These are phyloP conservation scores for Conidiobolus incongruus DNA, from an alignment of 371 early-diverging fungal species.

Conservation along the genomic window DNA sequence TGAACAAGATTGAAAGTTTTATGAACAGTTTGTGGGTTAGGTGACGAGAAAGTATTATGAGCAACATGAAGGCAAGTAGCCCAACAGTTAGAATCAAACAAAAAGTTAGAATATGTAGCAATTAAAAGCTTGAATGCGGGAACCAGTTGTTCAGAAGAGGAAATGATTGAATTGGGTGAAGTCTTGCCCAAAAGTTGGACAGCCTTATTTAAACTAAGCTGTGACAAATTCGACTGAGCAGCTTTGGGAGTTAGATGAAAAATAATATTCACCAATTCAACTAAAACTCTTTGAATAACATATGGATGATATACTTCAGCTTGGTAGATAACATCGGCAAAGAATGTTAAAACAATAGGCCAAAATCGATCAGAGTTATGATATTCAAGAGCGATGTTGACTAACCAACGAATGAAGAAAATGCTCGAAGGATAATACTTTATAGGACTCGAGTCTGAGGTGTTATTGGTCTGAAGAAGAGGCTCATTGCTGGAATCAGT, in stretches of 20 bases:
- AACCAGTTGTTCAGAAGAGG: too few species aligned
- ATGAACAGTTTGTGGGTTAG: neutral
- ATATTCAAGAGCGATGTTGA: neutral
- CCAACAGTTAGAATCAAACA: too few species aligned
- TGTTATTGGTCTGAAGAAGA: too few species aligned
- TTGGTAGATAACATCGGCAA: slow-evolving; percentile 3
- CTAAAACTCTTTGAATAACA: neutral
- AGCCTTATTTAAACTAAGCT: too few species aligned
- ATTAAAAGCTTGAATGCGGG: too few species aligned
- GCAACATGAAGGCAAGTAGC: neutral
- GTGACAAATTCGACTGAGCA: too few species aligned
- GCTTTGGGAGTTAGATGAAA: too few species aligned
- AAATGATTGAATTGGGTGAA: too few species aligned
- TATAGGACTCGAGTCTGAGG: too few species aligned
- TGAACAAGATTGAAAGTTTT: neutral
- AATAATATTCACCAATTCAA: neutral
- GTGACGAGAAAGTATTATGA: neutral
- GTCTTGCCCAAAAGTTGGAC: too few species aligned
- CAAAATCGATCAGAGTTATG: neutral
- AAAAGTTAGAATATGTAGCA: too few species aligned
- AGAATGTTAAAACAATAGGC: slow-evolving; percentile 2
- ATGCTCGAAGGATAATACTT: slow-evolving; percentile 1
- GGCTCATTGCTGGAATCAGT: neutral
- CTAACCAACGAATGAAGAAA: slow-evolving; percentile 3
- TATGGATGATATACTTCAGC: slow-evolving; percentile 3